These are phyloP conservation scores for Annulohypoxylon moriforme DNA, from an alignment of 495 filamentous ascomycete genomes.

Conservation along the genomic window DNA sequence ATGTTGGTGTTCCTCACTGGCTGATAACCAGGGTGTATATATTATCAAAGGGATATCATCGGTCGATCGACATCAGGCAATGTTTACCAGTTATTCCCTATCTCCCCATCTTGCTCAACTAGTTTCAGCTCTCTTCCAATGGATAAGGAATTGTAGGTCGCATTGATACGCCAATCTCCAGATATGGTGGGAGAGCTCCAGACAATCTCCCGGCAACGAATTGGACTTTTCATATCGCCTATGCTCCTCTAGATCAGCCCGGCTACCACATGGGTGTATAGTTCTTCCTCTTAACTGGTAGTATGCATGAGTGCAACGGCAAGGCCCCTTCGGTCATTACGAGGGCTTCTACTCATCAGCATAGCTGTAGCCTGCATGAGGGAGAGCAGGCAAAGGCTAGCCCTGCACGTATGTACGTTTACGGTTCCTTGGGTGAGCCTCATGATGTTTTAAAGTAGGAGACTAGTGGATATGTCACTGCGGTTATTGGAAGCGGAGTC, in stretches of 20 bases:
- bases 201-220: constrained; percentile 37
- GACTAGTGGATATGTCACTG: constrained; percentile 5
- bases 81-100: constrained; percentile 27
- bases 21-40: constrained; percentile 17
- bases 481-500: constrained; percentile 22
- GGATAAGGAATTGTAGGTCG: constrained; percentile 35
- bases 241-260: constrained; percentile 23
- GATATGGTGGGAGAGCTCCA: constrained; percentile 23
- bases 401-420: background rate
- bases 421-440: constrained; percentile 16
- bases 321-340: constrained; percentile 26
- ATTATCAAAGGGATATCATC: constrained; percentile 39
- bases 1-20: constrained; percentile 26
- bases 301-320: constrained; percentile 42
- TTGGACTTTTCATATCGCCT: constrained; percentile 16
- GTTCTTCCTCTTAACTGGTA: constrained; percentile 22
- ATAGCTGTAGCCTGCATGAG: constrained; percentile 35
- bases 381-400: constrained; percentile 21
- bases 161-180: constrained; percentile 46
- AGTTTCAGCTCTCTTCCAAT: constrained; percentile 42
- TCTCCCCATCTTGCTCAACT: constrained; percentile 4
- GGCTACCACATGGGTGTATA: constrained; percentile 23
- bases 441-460: constrained; percentile 10
- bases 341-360: constrained; percentile 14
- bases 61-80: constrained; percentile 39